A percentile compares a stretch with the other conserved stretches of the same genome.
phyloP scores from a whole-genome alignment of 148 eudicot genomes.

The Pharnaceum exiguum region DNA sequence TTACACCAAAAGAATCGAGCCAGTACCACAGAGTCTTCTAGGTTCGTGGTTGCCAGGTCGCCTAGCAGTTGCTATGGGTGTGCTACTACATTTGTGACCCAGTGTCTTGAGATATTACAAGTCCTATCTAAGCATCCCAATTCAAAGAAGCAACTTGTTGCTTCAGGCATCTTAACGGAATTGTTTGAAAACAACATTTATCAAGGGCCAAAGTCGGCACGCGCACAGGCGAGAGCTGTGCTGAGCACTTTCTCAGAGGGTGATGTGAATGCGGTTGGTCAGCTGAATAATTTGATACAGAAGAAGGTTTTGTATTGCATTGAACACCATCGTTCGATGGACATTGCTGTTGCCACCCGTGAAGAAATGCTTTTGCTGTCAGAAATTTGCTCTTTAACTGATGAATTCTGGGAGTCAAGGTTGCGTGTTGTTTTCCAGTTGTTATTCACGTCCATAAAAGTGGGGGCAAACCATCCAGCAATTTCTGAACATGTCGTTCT shows the following conservation, averaged over 20 bases:
- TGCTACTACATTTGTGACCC: slow-evolving; percentile 91
- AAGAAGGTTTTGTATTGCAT: slow-evolving; percentile 91
- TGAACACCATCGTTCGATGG: slow-evolving; percentile 99
- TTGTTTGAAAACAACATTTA: slow-evolving; percentile 97
- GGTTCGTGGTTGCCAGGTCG: slow-evolving; percentile 78
- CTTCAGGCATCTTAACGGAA: slow-evolving; percentile 85
- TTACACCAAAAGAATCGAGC: slow-evolving; percentile 76
- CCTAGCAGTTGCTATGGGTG: slow-evolving; percentile 98
- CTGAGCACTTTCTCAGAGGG: slow-evolving; percentile 98
- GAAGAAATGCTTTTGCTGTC: slow-evolving; percentile 94
- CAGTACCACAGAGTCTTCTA: slow-evolving; percentile 47
- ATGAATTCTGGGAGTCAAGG: slow-evolving; percentile 98
- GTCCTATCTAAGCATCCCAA: slow-evolving; percentile 83
- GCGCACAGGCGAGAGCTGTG: slow-evolving; percentile 95
- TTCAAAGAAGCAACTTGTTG: slow-evolving; percentile 92
- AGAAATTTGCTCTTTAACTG: slow-evolving; percentile 91
- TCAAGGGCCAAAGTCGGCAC: slow-evolving; percentile 95
- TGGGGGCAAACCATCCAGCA: slow-evolving; percentile 96
- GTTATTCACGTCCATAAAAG: slow-evolving; percentile 84
- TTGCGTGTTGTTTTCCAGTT: slow-evolving; percentile 92
- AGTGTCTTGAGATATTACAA: slow-evolving; percentile 92
- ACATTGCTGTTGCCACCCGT: slow-evolving; percentile 85
- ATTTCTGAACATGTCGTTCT: slow-evolving; percentile 97
- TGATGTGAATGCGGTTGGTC: slow-evolving; percentile 78
- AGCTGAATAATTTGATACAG: slow-evolving; percentile 81